Conservation (phyloP, 1,139 yeast genomes). For the Kluyveromyces marxianus region DNA sequence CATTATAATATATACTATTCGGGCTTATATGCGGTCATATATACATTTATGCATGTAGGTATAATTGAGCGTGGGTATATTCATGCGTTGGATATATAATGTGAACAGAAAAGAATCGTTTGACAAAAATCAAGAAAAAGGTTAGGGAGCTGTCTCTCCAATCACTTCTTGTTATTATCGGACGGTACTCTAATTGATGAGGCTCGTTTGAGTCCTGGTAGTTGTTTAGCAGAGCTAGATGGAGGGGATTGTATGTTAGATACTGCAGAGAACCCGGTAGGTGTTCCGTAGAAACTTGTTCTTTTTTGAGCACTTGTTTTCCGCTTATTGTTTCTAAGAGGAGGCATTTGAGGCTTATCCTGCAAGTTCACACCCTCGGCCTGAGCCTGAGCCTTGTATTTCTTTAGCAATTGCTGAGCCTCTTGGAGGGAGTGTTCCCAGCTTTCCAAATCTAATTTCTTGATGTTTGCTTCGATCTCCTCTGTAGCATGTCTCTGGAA, state of each 20-base stretch:
- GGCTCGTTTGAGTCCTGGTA: slow-evolving; percentile 27
- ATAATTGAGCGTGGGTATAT: too few relatives aligned
- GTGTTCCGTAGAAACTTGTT: slow-evolving; percentile 21
- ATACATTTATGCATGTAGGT: too few relatives aligned
- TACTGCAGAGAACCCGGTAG: slow-evolving; percentile 4
- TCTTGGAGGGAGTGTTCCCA: slow-evolving; percentile 2
- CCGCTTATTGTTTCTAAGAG: slow-evolving; percentile 9
- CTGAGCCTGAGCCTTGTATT: slow-evolving; percentile 4
- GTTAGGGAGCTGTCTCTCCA: not conserved
- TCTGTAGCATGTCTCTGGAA: slow-evolving; percentile 13
- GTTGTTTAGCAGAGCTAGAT: slow-evolving; percentile 11
- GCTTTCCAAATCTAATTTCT: not conserved
- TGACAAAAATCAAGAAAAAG: not conserved
- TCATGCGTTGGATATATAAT: too few relatives aligned
- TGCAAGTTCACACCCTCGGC: not conserved
- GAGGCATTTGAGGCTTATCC: slow-evolving; percentile 2
- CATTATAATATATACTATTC: too few relatives aligned
- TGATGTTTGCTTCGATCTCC: slow-evolving; percentile 19
- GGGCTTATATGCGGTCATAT: too few relatives aligned
- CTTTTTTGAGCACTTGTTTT: slow-evolving; percentile 13
- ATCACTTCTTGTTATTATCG: not conserved
- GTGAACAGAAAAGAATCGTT: not conserved
- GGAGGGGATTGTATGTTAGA: not conserved
- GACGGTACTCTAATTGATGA: slow-evolving; percentile 14
- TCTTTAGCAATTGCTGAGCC: slow-evolving; percentile 11